Conservation (phyloP, 495 filamentous ascomycete genomes). For the Friedmanniomyces simplex region DNA sequence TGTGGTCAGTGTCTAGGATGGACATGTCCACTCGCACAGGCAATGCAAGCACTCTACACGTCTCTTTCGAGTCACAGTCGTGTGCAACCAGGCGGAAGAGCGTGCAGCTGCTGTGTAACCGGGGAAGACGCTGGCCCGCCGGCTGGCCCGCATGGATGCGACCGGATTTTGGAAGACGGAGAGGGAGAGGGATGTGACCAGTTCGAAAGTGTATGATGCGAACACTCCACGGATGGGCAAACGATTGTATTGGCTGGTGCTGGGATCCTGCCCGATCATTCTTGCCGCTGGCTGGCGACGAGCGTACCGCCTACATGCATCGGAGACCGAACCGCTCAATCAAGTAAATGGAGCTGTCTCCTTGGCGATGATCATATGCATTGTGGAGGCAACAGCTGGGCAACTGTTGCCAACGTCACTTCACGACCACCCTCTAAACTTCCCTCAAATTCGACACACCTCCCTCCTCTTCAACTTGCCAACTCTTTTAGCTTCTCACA, state of each 20-base stretch:
- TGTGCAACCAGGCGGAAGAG: not conserved
- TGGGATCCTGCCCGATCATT: not conserved
- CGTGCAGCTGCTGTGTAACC: constrained; percentile 1
- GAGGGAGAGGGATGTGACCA: not conserved
- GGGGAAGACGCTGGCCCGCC: not conserved
- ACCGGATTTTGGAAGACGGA: not conserved
- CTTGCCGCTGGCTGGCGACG: not conserved
- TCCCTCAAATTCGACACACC: not conserved
- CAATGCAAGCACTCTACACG: not conserved
- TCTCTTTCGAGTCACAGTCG: not conserved
- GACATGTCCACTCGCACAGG: not conserved
- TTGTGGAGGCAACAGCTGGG: not conserved
- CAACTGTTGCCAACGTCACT: constrained; percentile 1
- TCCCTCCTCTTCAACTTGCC: not conserved
- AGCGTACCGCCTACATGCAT: no score
- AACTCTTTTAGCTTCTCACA: not conserved
- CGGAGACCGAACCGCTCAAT: no score
- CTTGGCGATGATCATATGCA: not conserved
- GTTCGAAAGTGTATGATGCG: not conserved
- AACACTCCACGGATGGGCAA: not conserved
- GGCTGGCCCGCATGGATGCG: not conserved
- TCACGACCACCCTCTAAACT: not conserved
- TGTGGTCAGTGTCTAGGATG: not conserved
- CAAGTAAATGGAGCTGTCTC: not conserved
- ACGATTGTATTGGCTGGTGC: not conserved